Conservation (phyloP, 2,329 filamentous ascomycete genomes). For the Scortechinia acanthostroma region DNA sequence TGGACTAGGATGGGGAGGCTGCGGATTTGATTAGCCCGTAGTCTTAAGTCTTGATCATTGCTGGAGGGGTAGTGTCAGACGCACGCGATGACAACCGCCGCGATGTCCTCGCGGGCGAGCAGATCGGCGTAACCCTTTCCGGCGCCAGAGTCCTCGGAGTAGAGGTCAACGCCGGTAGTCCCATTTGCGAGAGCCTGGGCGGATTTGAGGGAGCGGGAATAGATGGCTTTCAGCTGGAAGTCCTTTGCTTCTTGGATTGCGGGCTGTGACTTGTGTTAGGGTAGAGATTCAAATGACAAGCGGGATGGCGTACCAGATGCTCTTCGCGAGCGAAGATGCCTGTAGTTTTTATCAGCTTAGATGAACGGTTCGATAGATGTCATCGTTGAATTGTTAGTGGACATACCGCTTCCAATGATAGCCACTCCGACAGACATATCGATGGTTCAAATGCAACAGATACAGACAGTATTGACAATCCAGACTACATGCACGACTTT, state of each 20-base stretch:
- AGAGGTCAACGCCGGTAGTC: conserved; percentile 33
- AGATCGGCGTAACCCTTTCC: conserved; percentile 34
- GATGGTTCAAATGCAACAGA: too few species aligned
- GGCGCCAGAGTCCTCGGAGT: conserved; percentile 41
- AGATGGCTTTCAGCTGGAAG: conserved; percentile 44
- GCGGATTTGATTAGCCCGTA: too few species aligned
- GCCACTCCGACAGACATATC: conserved; percentile 34
- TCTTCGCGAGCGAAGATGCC: conserved; percentile 49
- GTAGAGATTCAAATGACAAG: not conserved
- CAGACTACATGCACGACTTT: too few species aligned
- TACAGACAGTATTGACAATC: too few species aligned
- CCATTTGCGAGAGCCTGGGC: conserved; percentile 30
- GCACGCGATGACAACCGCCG: conserved; percentile 39
- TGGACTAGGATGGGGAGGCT: conserved; percentile 43
- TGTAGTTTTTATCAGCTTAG: conserved; percentile 9
- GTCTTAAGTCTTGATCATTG: too few species aligned
- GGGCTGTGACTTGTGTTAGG: conserved; percentile 22
- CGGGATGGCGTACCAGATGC: conserved; percentile 2
- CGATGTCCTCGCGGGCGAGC: conserved; percentile 35
- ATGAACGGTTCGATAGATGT: conserved; percentile 5
- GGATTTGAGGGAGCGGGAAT: conserved; percentile 46
- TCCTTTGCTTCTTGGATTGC: conserved; percentile 34
- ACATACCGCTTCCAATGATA: conserved; percentile 39
- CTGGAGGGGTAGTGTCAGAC: conserved; percentile 9
- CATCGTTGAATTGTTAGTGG: too few species aligned